Percentiles rank a stretch among this genome's conserved stretches.
Conservation (phyloP, 2,329 filamentous ascomycete species). For the Sodiomyces alkalinus region DNA sequence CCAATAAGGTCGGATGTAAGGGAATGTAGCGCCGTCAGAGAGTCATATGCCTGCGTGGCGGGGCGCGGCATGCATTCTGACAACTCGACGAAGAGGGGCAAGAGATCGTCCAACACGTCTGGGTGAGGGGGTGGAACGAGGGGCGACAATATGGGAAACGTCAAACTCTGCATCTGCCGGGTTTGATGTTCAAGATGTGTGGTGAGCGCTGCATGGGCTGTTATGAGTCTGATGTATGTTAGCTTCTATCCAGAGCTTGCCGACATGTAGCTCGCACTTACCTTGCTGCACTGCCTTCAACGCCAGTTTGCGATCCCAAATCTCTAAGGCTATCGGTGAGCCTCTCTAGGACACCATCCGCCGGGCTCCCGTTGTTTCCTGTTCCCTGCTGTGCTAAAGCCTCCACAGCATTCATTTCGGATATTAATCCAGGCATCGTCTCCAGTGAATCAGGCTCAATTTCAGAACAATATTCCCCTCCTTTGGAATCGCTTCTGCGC, state of each 20-base stretch:
- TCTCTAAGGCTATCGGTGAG: slow-evolving; percentile 56
- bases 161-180: slow-evolving; percentile 57
- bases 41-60: slow-evolving; percentile 46
- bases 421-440: slow-evolving; percentile 50
- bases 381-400: slow-evolving; percentile 50
- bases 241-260: slow-evolving; percentile 1
- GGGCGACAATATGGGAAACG: slow-evolving; percentile 56
- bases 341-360: slow-evolving; percentile 51
- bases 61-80: slow-evolving; percentile 52
- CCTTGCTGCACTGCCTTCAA: slow-evolving; percentile 60
- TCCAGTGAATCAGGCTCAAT: slow-evolving; percentile 55
- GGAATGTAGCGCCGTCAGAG: slow-evolving; percentile 52
- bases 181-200: slow-evolving; percentile 64
- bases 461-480: slow-evolving; percentile 60
- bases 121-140: slow-evolving; percentile 46
- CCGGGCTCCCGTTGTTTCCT: slow-evolving; percentile 48
- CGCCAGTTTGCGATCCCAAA: slow-evolving; percentile 55
- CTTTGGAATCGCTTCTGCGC: slow-evolving; percentile 44
- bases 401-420: slow-evolving; percentile 59
- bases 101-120: slow-evolving; percentile 52
- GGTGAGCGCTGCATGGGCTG: slow-evolving; percentile 58
- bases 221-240: slow-evolving; percentile 44
- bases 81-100: slow-evolving; percentile 51
- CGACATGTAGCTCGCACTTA: slow-evolving; percentile 22
- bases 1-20: slow-evolving; percentile 61